Percentiles rank a stretch among this genome's conserved stretches.
Evolutionary conservation across 192 early-diverging fungal species (phyloP).

Genomic region (Pilobolus umbonatus): DNA sequence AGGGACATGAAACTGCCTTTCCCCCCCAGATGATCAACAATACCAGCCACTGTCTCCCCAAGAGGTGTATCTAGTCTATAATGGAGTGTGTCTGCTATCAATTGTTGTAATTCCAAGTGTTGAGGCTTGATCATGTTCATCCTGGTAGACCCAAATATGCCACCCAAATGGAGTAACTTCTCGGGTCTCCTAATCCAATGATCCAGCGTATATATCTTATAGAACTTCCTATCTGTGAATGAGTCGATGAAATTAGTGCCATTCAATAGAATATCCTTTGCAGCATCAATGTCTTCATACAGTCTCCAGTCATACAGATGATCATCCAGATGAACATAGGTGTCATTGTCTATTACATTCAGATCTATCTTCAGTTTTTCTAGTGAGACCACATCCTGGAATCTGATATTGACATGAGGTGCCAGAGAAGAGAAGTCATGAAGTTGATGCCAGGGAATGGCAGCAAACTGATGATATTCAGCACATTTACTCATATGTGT

Average conservation of each 20-base stretch:
- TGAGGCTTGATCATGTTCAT: slow-evolving; percentile 32
- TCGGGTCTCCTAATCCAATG: slow-evolving; percentile 25
- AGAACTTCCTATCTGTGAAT: slow-evolving; percentile 16
- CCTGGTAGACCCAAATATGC: slow-evolving; percentile 40
- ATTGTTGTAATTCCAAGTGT: slow-evolving; percentile 29
- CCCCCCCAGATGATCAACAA: slow-evolving; percentile 43
- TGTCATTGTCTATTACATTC: slow-evolving; percentile 26
- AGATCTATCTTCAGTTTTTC: slow-evolving; percentile 7
- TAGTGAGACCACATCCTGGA: slow-evolving; percentile 7
- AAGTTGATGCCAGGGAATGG: slow-evolving; percentile 22
- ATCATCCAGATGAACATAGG: slow-evolving; percentile 35
- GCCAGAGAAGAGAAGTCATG: slow-evolving; percentile 17
- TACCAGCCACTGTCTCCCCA: slow-evolving; percentile 35
- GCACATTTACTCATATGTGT: slow-evolving; percentile 26
- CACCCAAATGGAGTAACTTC: slow-evolving; percentile 44
- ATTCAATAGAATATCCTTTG: slow-evolving; percentile 2
- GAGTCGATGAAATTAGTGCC: slow-evolving; percentile 16
- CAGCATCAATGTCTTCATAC: slow-evolving; percentile 40
- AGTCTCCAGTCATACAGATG: slow-evolving; percentile 45
- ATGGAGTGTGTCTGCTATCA: slow-evolving; percentile 35
- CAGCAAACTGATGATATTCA: slow-evolving; percentile 19
- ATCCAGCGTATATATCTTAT: slow-evolving; percentile 17
- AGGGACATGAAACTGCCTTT: slow-evolving; percentile 35
- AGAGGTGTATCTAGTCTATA: slow-evolving; percentile 38
- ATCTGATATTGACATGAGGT: slow-evolving; percentile 14